Conservation (phyloP, 305 asterid genomes). For the Withania somnifera region DNA sequence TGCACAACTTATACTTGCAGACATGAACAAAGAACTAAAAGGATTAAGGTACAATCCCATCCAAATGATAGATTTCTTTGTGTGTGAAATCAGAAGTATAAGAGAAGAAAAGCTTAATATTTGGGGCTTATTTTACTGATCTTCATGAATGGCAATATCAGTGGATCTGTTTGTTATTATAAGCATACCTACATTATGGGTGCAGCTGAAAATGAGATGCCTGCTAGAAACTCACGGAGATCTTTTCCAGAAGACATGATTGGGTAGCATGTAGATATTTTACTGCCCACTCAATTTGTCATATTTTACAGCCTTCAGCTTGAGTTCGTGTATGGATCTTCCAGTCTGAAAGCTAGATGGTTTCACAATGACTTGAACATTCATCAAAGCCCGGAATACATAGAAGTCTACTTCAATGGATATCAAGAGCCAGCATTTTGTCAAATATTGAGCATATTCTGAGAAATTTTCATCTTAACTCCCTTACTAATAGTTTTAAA, state of each 20-base stretch:
- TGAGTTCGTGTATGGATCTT: not conserved
- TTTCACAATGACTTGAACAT: not conserved
- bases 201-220: not conserved
- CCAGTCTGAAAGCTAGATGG: not conserved
- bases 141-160: not conserved
- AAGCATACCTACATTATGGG: not conserved
- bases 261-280: not conserved
- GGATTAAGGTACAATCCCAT: slow-evolving; percentile 67
- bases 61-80: not conserved
- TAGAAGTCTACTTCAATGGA: not conserved
- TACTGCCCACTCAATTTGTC: not conserved
- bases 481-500: not conserved
- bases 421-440: not conserved
- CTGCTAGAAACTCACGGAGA: not conserved
- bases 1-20: slow-evolving; percentile 94
- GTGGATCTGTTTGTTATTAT: not conserved
- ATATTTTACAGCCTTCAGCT: not conserved
- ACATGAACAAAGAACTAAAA: slow-evolving; percentile 94
- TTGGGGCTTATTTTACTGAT: not conserved
- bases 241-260: not conserved
- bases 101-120: not conserved
- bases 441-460: not conserved
- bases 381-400: not conserved
- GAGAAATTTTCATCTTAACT: not conserved
- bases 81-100: not conserved